phyloP scores from a whole-genome alignment of 257 asterid species.

The Mentha longifolia region DNA sequence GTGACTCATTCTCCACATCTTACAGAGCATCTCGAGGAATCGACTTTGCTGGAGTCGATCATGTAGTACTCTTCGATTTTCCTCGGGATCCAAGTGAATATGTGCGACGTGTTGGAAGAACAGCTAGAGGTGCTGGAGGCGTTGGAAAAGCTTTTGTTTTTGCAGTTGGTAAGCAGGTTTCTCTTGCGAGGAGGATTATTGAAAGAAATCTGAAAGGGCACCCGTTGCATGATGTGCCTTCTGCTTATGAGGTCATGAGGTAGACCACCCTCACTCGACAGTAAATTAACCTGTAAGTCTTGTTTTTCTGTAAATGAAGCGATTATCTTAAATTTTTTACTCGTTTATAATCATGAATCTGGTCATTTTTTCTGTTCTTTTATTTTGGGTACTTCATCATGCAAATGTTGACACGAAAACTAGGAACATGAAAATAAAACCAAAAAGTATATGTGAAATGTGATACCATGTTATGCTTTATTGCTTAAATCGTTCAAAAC shows the following conservation, averaged over 20 bases:
- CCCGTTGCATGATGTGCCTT: conserved; percentile 93
- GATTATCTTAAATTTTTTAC: not conserved
- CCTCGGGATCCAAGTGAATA: conserved; percentile 99
- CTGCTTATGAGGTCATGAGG: conserved; percentile 62
- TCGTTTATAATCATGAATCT: not conserved
- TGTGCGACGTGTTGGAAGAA: conserved; percentile 99
- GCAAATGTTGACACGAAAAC: too few relatives aligned
- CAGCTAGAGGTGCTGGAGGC: conserved; percentile 97
- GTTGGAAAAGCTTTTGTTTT: conserved; percentile 84
- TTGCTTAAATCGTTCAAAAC: not conserved
- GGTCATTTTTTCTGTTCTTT: not conserved
- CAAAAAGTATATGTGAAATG: too few relatives aligned
- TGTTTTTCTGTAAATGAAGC: not conserved
- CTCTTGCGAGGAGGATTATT: conserved; percentile 87
- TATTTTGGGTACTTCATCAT: not conserved
- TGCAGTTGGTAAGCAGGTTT: conserved; percentile 96
- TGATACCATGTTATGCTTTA: not conserved
- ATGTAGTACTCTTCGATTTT: conserved; percentile 88
- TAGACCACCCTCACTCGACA: conserved; percentile 34
- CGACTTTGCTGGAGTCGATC: conserved; percentile 91
- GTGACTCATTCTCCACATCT: conserved; percentile 16
- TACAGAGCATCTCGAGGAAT: conserved; percentile 96
- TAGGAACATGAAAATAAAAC: too few relatives aligned
- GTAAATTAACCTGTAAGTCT: conserved; percentile 37
- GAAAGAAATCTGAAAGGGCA: conserved; percentile 91